These are phyloP conservation scores for Basipetospora chlamydospora DNA, from an alignment of 2,329 filamentous ascomycete genomes.

Conservation along the genomic window DNA sequence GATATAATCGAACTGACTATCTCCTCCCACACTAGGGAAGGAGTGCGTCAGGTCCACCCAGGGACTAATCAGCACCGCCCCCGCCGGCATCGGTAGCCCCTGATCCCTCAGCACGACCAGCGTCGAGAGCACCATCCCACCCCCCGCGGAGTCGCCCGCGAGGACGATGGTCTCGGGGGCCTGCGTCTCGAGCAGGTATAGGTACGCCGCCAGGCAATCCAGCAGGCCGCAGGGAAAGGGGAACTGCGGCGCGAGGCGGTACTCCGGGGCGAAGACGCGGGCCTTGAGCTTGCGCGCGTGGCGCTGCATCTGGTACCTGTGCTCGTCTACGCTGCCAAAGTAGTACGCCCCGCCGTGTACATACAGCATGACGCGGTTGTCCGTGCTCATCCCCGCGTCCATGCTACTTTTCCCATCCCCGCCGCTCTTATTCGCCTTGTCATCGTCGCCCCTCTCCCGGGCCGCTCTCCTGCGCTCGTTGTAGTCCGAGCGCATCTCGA, in stretches of 20 bases:
- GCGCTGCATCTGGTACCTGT: slow-evolving; percentile 94
- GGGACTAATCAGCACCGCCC: slow-evolving; percentile 79
- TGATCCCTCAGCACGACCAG: slow-evolving; percentile 71
- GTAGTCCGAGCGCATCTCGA: slow-evolving; percentile 83
- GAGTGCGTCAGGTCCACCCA: slow-evolving; percentile 96
- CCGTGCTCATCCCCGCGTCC: too few species aligned
- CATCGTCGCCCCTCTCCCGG: too few species aligned
- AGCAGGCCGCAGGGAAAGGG: slow-evolving; percentile 88
- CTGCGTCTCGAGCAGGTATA: slow-evolving; percentile 64
- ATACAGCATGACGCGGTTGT: slow-evolving; percentile 77
- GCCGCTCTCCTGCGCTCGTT: slow-evolving; percentile 47
- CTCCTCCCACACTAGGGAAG: slow-evolving; percentile 71
- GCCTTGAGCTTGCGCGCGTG: slow-evolving; percentile 91
- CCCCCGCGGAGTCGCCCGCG: slow-evolving; percentile 86
- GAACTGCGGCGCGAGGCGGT: slow-evolving; percentile 82
- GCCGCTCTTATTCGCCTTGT: not conserved
- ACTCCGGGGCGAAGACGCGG: slow-evolving; percentile 72
- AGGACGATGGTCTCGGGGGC: slow-evolving; percentile 71
- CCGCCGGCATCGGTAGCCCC: slow-evolving; percentile 71
- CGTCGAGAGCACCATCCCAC: slow-evolving; percentile 72
- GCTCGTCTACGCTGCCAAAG: slow-evolving; percentile 90
- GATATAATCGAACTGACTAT: slow-evolving; percentile 72
- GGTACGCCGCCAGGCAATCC: slow-evolving; percentile 78
- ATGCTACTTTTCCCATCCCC: slow-evolving; percentile 24
- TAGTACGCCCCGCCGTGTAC: slow-evolving; percentile 90